Conservation (phyloP, 1,284 basidiomycete species). For the Anthracocystis panici-leucophaei region DNA sequence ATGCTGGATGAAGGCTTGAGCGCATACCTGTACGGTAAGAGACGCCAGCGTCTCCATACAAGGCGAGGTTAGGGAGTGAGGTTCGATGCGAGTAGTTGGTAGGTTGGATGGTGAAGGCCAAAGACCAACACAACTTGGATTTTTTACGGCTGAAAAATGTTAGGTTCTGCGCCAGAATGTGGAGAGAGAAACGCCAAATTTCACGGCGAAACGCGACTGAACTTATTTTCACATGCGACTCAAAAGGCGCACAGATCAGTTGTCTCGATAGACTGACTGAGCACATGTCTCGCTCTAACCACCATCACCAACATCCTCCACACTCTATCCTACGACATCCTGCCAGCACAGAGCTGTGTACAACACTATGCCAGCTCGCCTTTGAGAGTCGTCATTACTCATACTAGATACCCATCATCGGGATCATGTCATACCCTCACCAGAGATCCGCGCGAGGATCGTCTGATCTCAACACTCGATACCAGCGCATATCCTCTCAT, state of each 20-base stretch:
- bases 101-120: not conserved
- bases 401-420: not conserved
- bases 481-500: constrained; percentile 37
- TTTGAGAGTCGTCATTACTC: not conserved
- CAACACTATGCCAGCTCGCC: not conserved
- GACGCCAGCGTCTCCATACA: not conserved
- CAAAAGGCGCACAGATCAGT: constrained; percentile 1
- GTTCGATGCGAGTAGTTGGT: not conserved
- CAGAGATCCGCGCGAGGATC: constrained; percentile 17
- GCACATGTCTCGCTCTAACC: constrained; percentile 2
- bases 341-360: not conserved
- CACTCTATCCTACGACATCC: not conserved
- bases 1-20: not conserved
- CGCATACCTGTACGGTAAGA: not conserved
- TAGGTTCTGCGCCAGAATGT: not conserved
- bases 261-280: not conserved
- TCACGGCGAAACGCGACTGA: not conserved
- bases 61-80: not conserved
- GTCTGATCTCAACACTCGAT: constrained; percentile 35
- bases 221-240: constrained; percentile 22
- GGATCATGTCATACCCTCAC: constrained; percentile 28
- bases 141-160: not conserved
- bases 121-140: constrained; percentile 16
- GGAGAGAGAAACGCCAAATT: constrained; percentile 5
- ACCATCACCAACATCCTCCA: not conserved